Conservation (phyloP, 2,329 filamentous ascomycete genomes). For the Metarhizium sp. region DNA sequence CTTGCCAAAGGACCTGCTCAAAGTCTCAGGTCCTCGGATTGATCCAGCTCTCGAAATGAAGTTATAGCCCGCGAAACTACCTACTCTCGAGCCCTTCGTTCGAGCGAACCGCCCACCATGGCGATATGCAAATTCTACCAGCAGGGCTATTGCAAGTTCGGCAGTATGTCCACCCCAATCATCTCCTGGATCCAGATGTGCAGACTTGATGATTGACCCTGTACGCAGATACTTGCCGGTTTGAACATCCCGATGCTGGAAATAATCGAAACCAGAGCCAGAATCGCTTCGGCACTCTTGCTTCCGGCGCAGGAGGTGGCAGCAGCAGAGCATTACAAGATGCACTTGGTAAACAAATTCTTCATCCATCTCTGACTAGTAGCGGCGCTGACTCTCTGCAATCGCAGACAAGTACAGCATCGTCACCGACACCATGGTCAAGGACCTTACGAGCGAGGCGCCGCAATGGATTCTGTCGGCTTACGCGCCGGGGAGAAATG, state of each 20-base stretch:
- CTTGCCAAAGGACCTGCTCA: background rate
- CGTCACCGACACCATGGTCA: conserved; percentile 48
- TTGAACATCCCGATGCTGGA: conserved; percentile 40
- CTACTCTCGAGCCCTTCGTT: background rate
- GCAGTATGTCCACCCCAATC: conserved; percentile 29
- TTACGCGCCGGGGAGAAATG: conserved; percentile 69
- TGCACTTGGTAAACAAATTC: conserved; percentile 12
- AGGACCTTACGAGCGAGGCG: conserved; percentile 59
- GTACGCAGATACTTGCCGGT: conserved; percentile 40
- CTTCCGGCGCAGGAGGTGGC: conserved; percentile 14
- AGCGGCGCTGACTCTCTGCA: conserved; percentile 2
- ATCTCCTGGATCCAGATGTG: background rate
- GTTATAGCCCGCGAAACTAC: conserved; percentile 1
- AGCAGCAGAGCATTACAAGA: conserved; percentile 15
- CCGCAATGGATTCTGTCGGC: conserved; percentile 82
- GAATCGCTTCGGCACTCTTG: conserved; percentile 51
- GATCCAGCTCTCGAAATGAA: conserved; percentile 1
- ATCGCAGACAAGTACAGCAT: conserved; percentile 37
- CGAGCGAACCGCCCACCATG: conserved; percentile 18
- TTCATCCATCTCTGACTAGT: background rate
- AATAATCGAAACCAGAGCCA: conserved; percentile 22
- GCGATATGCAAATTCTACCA: conserved; percentile 38
- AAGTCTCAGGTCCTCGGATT: background rate
- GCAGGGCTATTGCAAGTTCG: conserved; percentile 43
- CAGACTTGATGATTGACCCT: background rate